Evolutionary conservation across 805 yeast genomes (phyloP), one percentile per base, ranked within the genome.

Genomic region (Metschnikowia reukaufii): DNA sequence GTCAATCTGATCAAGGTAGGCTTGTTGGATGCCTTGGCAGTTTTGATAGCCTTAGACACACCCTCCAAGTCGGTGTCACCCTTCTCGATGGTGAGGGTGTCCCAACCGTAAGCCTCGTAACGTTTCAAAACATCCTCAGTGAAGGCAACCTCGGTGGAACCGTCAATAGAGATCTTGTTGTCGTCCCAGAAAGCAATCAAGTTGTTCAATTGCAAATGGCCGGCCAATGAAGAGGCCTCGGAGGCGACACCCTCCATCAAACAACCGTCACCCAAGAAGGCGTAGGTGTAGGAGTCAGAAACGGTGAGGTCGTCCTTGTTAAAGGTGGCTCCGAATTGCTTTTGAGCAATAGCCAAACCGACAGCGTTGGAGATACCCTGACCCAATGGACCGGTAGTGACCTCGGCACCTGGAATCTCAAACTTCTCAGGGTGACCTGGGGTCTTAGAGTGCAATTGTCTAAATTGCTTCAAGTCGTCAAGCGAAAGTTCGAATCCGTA

Each of bases 341-440:
- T 82, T 75, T 89, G 96, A 51, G 97, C 99, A 63, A 92, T 81
- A 48, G 99, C 98, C 58, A 92, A 67, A 76, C 99, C 99, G 61
- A 92, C 96, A 46, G 97, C 97, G 68, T 89, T 91, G 61, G 86
- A 78, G 61, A 92, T 81, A 84, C 99, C 99, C 76, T 92, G 99
- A 68, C 99, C 99, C 63, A 92, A 82, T 48, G 99, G 98, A 70
- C 99, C 99, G 52, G 98, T 92, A 69, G 98, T 90, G 63, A 91
- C 96, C 70, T 92, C 99, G 18, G 90, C 82, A 68, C 98, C 98
- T 44, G 94, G 90, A 51, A 86, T 79, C 64, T 87, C 95, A 45
- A 57, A 53, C 52, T 74, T 80, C 77, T 92, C 99, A 47, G 99
- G 99, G 76, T 92, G 99, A 59, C 99, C 99, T 42, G 99, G 98